Evolutionary conservation across 306 rosid species (phyloP), one percentile per base, ranked within the genome.

Genomic region (Erythrophleum fordii): DNA sequence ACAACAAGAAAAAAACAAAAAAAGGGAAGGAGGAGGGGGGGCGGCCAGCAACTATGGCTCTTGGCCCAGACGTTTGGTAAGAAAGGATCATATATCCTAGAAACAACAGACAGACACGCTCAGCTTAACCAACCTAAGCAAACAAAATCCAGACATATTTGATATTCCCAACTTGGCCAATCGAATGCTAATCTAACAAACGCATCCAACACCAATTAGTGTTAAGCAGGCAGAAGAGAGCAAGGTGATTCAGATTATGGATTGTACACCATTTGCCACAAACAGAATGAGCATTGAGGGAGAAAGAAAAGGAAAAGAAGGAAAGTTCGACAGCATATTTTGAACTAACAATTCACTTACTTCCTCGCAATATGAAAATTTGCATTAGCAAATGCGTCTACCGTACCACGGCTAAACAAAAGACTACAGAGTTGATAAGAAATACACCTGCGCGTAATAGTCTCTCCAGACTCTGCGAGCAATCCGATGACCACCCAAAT

Each of bases 391-490:
- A 37, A 49, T 6, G 41, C 48, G 59, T 68, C 34, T 13, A 74
- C 22, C 28, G 37, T 44, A 53, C 12, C 62, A 66, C 25, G 58
- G 64, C 12, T 20, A 34, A 56, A 31, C 16, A 16, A 28, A 61
- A 35, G 64, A 22, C 2, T 23, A 23, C 16, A 4, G 25, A 66
- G 7, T 26, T 56, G 1, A 66, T 4, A 39, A 60, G 14, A 74
- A 20, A 17, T 8, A 61, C 68, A 92, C 97, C 97, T 91, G 74
- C 39, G 97, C 86, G 18, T 93, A 93, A 72, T 93, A 93, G 78
- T 93, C 97, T 82, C 22, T 89, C 97, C 97, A 93, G 77, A 92
- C 97, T 83, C 97, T 85, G 46, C 97, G 97, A 85, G 97, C 95
- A 85, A 92, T 89, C 76, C 83, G 93, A 80, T 91, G 97, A 4